Evolutionary conservation across 192 early-diverging fungal genomes (phyloP), one percentile per base, ranked within the genome.

Genomic region (Coemansia sp.): DNA sequence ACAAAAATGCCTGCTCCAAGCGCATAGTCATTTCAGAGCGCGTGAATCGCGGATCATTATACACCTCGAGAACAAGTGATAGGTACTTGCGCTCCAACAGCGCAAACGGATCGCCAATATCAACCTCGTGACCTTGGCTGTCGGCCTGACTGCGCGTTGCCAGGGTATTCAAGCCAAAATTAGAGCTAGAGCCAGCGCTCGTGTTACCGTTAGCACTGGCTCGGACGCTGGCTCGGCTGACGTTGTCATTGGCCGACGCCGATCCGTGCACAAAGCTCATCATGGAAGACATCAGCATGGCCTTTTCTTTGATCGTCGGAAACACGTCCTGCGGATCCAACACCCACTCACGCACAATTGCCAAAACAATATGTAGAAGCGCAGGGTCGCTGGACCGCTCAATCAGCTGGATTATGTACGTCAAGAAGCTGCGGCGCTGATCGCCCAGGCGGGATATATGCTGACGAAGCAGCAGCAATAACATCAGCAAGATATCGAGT

Each of bases 241-340:
- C 63, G 38, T 71, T 77, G 54, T 70, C 80, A 52, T 58, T 76
- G n/a, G 76, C 71, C 17, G 84, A 74, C 52, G 91, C 88, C 3
- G 84, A 84, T 2, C 86, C 81, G 15, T 73, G 83, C 70, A 96
- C 93, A 53, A 94, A 84, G 18, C 84, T 76, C 88, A 98, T 89
- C 92, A 99, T 91, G 63, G 90, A 91, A 14, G 90, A 84, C 75
- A 96, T 82, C n/a, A 99, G 78, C 57, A 88, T 90, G 5, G 95
- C 90, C 73, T 98, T 98, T 61, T 99, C 98, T 74, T 95, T 96
- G 60, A 92, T 85, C 5, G 98, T 97, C 2, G 98, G 98, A 79
- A 97, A 97, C 2, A 90, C 82, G 53, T 95, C 93, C 53, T 82
- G 81, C 21, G 86, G 81, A n/a, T 84, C 85, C 38, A 91, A 73